Percentiles rank a stretch among this genome's conserved stretches.
Evolutionary conservation across 805 yeast genomes (phyloP).

Genomic region (Starmera dryadoides): DNA sequence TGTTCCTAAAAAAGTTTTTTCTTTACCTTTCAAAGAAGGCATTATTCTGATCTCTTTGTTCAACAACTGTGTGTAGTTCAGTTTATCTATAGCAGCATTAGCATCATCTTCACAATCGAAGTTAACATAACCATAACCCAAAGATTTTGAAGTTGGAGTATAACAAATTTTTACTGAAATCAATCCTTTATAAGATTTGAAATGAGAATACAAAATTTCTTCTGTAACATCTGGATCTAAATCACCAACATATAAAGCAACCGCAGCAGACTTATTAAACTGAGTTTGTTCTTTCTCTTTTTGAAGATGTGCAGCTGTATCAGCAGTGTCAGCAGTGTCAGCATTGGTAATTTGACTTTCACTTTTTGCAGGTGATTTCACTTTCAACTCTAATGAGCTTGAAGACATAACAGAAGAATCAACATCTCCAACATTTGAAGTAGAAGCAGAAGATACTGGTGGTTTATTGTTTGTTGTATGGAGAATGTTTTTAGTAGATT

Average conservation of each 20-base stretch:
- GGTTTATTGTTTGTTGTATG: too few relatives aligned
- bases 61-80: constrained; percentile 39
- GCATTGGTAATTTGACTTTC: constrained; percentile 9
- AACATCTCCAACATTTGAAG: background rate
- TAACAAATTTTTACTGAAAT: constrained; percentile 55
- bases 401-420: constrained; percentile 8
- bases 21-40: constrained; percentile 46
- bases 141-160: constrained; percentile 46
- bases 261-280: background rate
- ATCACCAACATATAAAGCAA: constrained; percentile 57
- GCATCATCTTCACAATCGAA: constrained; percentile 46
- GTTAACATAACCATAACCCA: constrained; percentile 72
- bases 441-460: background rate
- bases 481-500: too few relatives aligned
- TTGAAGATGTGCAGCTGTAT: too few relatives aligned
- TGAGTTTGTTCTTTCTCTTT: background rate
- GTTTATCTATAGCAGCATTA: constrained; percentile 43
- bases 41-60: constrained; percentile 44
- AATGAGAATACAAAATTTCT: constrained; percentile 34
- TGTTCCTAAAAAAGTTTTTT: constrained; percentile 32
- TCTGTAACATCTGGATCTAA: constrained; percentile 45
- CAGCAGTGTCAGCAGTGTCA: background rate
- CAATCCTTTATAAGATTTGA: constrained; percentile 36
- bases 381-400: constrained; percentile 10
- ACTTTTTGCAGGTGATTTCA: background rate